These are phyloP conservation scores for Coccomyxa sp. DNA, from an alignment of 139 green algal genomes.

Conservation along the genomic window DNA sequence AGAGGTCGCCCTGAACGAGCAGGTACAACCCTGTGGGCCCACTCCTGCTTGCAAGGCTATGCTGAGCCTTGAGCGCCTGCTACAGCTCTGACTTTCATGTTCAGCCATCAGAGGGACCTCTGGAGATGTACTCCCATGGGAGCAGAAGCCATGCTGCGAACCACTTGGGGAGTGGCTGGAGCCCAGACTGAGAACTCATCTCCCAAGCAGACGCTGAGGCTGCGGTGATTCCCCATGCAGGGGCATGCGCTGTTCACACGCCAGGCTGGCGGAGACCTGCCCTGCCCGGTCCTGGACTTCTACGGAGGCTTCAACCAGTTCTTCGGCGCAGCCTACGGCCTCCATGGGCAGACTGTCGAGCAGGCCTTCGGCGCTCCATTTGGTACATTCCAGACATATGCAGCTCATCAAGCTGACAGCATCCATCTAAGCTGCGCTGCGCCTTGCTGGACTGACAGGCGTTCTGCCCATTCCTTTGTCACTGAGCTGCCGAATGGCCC, in stretches of 20 bases:
- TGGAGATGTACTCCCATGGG: too few species aligned
- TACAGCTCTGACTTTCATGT: too few species aligned
- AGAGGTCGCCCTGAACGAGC: conserved; percentile 33
- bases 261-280: conserved; percentile 11
- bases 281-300: conserved; percentile 21
- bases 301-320: conserved; percentile 24
- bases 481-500: neutral
- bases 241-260: conserved; percentile 28
- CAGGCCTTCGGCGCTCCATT: neutral
- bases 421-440: neutral
- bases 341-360: neutral
- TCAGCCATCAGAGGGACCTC: too few species aligned
- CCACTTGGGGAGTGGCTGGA: too few species aligned
- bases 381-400: neutral
- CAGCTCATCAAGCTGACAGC: neutral
- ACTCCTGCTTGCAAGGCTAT: too few species aligned
- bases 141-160: too few species aligned
- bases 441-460: neutral
- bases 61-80: too few species aligned
- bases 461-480: neutral
- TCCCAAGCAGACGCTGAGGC: too few species aligned
- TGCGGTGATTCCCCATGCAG: too few species aligned
- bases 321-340: conserved; percentile 15
- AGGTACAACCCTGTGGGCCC: too few species aligned
- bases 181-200: too few species aligned